A percentile compares a stretch with the other conserved stretches of the same genome.
Evolutionary conservation across 2,329 filamentous ascomycete species (phyloP).

Genomic region (Colletotrichum costaricense): DNA sequence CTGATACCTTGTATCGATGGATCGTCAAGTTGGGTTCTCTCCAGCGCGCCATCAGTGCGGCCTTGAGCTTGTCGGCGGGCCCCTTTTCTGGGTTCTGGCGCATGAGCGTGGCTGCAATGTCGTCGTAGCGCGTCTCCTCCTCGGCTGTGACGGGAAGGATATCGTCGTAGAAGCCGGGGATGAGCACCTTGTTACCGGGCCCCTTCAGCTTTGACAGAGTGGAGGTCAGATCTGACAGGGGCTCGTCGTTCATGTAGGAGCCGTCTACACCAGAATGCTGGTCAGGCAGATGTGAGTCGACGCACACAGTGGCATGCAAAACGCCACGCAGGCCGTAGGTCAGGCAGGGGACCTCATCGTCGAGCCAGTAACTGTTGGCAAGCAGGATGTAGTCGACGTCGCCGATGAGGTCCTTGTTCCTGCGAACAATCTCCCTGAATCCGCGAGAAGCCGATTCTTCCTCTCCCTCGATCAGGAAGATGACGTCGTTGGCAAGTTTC

Average conservation of each 20-base stretch:
- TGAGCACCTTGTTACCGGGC: constrained; percentile 80
- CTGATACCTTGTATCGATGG: constrained; percentile 92
- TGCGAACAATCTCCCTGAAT: constrained; percentile 84
- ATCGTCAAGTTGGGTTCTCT: constrained; percentile 94
- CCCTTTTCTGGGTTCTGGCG: constrained; percentile 72
- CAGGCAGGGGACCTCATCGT: constrained; percentile 93
- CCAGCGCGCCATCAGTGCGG: constrained; percentile 92
- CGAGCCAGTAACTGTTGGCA: constrained; percentile 98
- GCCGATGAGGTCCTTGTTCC: constrained; percentile 87
- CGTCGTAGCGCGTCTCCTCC: constrained; percentile 84
- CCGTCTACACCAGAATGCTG: constrained; percentile 98
- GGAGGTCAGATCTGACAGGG: constrained; percentile 88
- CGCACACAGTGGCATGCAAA: constrained; percentile 89
- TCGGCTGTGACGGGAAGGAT: constrained; percentile 80
- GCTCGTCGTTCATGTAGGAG: constrained; percentile 88
- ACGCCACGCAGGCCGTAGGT: constrained; percentile 96
- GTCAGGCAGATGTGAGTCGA: constrained; percentile 88
- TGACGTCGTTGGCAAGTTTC: constrained; percentile 84
- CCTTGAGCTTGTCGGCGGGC: constrained; percentile 77
- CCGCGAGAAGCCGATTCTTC: constrained; percentile 95
- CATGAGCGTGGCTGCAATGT: constrained; percentile 83
- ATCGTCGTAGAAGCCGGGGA: constrained; percentile 89
- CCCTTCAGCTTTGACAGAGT: constrained; percentile 87
- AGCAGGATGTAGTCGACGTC: constrained; percentile 93
- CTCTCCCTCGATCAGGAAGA: constrained; percentile 96